Evolutionary conservation across 805 yeast species (phyloP), one percentile per base, ranked within the genome.

Genomic region (Isabelozyma pseudorhagii): DNA sequence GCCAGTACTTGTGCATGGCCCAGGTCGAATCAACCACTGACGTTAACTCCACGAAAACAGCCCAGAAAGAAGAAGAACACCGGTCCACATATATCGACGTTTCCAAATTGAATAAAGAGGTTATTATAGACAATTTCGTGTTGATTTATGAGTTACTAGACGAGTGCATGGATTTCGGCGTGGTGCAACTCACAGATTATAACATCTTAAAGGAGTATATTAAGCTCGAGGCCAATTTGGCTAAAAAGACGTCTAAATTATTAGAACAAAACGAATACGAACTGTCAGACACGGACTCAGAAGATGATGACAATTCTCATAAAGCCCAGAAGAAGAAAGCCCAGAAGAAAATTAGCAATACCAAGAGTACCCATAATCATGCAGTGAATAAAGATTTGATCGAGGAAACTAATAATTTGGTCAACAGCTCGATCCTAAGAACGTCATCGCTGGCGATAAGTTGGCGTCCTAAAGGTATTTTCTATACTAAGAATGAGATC

Each of bases 151-250:
- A 91, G 63, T 69, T 90, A n/a, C 67, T 90, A 42, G 97, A 90
- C 62, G 97, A 90, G 61, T 87, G 90, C 76, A 79, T 89, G 82
- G 97, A 91, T 65, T 87, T 80, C 66, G 97, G 97, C 8, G 69
- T 87, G n/a, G 83, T 90, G 1, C 97, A 91, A 67, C 74, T 87
- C 47, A 87, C 97, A 0, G 96, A 91, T 60, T 80, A 83, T 46
- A 86, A 85, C 54, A 79, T 91, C 10, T 74, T 91, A 48, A 83
- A 82, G 58, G 96, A 90, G 62, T 91, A 87, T 61, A 84, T 87
- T 54, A 84, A 87, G 50, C 75, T 84, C 45, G 80, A 81, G 45
- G 64, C 67, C 25, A 67, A 67, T 52, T 42, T 55, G 31, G 66
- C 71, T 3, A 55, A 51, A 41, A n/a, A n/a, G 14, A 31, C 36